These are phyloP conservation scores for Boeremia exigua DNA, from an alignment of 2,329 filamentous ascomycete genomes.

Conservation along the genomic window DNA sequence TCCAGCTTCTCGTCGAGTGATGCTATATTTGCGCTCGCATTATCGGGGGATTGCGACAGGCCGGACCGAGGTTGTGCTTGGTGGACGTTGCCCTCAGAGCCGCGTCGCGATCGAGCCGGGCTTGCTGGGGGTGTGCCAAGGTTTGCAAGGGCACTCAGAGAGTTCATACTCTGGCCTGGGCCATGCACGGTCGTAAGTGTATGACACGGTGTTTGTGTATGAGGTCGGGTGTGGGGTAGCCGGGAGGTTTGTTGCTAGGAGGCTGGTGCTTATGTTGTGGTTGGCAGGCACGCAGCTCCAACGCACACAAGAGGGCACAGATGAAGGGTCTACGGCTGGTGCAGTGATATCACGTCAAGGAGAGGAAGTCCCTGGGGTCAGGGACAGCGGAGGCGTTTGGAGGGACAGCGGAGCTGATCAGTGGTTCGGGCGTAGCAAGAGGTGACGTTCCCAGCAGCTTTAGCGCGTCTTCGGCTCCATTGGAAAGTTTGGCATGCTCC, in stretches of 20 bases:
- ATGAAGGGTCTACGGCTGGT: not conserved
- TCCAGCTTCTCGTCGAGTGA: conserved; percentile 33
- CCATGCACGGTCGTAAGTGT: conserved; percentile 46
- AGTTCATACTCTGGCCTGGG: conserved; percentile 81
- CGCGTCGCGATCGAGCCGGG: conserved; percentile 60
- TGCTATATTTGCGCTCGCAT: conserved; percentile 42
- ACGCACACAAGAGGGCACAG: conserved; percentile 6
- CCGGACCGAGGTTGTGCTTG: conserved; percentile 34
- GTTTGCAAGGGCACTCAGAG: conserved; percentile 89
- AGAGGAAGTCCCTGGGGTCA: conserved; percentile 17
- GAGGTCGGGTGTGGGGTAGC: conserved; percentile 12
- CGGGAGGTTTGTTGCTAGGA: conserved; percentile 12
- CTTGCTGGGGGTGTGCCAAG: conserved; percentile 63
- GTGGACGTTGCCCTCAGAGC: conserved; percentile 57
- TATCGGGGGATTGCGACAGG: conserved; percentile 33
- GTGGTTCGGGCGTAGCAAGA: conserved; percentile 8
- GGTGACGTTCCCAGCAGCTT: conserved; percentile 7
- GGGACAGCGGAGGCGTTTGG: conserved; percentile 15
- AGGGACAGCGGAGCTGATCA: conserved; percentile 17
- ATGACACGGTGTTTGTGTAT: not conserved
- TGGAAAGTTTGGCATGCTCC: conserved; percentile 1
- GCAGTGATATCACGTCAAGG: conserved; percentile 9
- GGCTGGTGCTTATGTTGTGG: conserved; percentile 18
- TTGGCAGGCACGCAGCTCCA: conserved; percentile 13
- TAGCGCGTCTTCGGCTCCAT: conserved; percentile 7